Base-by-base conservation (phyloP, 2,329 filamentous ascomycete species). In the Meredithiella fracta region DNA sequence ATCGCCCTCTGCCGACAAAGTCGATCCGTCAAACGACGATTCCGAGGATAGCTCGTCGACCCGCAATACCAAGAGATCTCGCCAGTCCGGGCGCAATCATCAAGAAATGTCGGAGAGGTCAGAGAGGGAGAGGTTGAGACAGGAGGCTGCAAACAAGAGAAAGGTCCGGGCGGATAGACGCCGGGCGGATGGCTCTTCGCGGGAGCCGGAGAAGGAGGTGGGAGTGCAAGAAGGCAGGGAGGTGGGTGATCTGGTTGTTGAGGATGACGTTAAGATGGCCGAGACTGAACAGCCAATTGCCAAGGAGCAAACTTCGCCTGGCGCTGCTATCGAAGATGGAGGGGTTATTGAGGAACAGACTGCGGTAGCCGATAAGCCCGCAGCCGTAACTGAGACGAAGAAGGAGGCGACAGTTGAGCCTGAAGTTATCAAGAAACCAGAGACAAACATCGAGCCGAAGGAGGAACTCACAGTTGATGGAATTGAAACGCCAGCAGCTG, bases 161-260 rank as follows among this genome's bases (percentile, higher is more conserved):
- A 92, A 91, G 72, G 86, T 84, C 53, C 79, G 88, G 56, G 82
- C 85, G 44, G 89, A 92, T 62, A 78, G 87, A 60, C 79, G 89
- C 62, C 82, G 87, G 66, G 83, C 76, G 61, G 89, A 95, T 64
- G 88, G 88, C 90, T 73, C 64, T 20, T 53, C 57, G 42, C 56
- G 60, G 14, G 63, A 60, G 54, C 56, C 61, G 25, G 59, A 60
- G 42, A 62, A 65, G 65, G 61, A 64, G 14, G 29, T 11, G 11
- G 29, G 11, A 34, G 29, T 34, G 29, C 29, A 34, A 11, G 29
- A 34, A 11, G 29, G 29, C 5, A 34, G 11, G 5, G 29, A 34
- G 5, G 11, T 11, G 29, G 29, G 29, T 11, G 29, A 34, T 11
- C 5, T 5, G 29, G 5, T 11, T 17, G 57, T 64, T 42, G 68